A percentile compares a stretch with the other conserved stretches of the same genome.
Conservation (phyloP, 208 protist species). For the Acanthamoeba polyphaga region DNA sequence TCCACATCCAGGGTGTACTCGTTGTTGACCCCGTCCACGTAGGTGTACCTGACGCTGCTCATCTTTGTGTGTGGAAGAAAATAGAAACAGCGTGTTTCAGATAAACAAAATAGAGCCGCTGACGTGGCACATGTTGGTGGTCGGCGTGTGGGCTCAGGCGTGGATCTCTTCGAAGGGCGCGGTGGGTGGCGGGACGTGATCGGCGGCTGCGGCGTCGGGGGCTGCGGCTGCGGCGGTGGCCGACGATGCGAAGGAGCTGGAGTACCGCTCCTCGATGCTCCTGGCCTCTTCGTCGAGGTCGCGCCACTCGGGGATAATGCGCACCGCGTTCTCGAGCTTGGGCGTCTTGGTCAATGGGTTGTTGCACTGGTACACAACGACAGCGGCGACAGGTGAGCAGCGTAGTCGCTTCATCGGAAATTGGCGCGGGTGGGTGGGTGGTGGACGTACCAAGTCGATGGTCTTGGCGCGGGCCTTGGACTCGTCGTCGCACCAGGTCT, state of each 20-base stretch:
- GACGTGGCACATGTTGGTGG: not conserved
- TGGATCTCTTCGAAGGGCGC: not conserved
- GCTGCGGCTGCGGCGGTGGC: no score
- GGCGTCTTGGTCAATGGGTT: slow-evolving; percentile 97
- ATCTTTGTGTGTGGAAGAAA: not conserved
- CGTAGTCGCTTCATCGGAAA: no score
- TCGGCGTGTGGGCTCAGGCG: not conserved
- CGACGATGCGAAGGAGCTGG: not conserved
- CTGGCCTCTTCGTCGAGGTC: slow-evolving; percentile 91
- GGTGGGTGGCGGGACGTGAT: not conserved
- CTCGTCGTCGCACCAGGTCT: slow-evolving; percentile 97
- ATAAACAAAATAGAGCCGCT: not conserved
- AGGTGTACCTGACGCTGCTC: not conserved
- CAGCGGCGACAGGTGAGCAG: not conserved
- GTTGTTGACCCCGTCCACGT: not conserved
- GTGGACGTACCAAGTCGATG: slow-evolving; percentile 93
- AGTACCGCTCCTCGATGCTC: slow-evolving; percentile 72
- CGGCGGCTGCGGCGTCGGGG: no score
- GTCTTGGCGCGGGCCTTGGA: slow-evolving; percentile 96
- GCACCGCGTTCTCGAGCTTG: slow-evolving; percentile 94
- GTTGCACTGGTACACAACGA: slow-evolving; percentile 91
- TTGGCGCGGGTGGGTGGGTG: not conserved
- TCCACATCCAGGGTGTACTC: not conserved
- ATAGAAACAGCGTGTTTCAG: no score
- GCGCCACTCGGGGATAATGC: slow-evolving; percentile 94